Base-by-base conservation (phyloP, 2,329 filamentous ascomycete genomes). In the Orbilia ellipsospora region DNA sequence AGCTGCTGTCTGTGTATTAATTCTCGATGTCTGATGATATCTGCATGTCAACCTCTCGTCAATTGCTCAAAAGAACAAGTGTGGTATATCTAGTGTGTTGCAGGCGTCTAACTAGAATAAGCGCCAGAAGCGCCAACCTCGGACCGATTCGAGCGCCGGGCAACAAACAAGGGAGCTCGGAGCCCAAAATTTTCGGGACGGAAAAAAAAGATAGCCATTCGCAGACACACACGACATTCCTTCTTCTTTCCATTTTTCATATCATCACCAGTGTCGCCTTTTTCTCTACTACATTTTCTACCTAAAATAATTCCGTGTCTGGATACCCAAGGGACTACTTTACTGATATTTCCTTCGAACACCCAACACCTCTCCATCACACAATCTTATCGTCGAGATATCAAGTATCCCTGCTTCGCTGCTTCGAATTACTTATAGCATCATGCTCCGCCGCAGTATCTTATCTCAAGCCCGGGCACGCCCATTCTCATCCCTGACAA, bases 1-100 rank as follows among this genome's bases (percentile, higher is more conserved):
- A 23, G 23, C 23, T 23, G 23, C 23, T 23, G 23, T 23, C 23
- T 23, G 23, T 23, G 23, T 23, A 23, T 4, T 23, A 23, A 23
- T 23, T 4, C 23, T 23, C 4, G 23, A 23, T 2, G 4, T 23
- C 23, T 23, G 23, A 23, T 23, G 23, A 23, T 23, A 23, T 23
- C 23, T 23, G 23, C 23, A 23, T 23, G 23, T 4, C 23, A 23
- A 23, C 23, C 23, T 23, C n/a, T n/a, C n/a, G n/a, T n/a, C n/a
- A n/a, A n/a, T n/a, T n/a, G n/a, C n/a, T n/a, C 8, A 48, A 18
- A 48, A 48, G 44, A 79, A 89, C 13, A 23, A 48, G 2, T 48
- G 44, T 61, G 42, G 31, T 36, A 36, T 36, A 4, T 36, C 31
- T 7, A 6, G 18, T 60, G 56, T 48, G 54, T 60, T 48, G 36